Base-by-base conservation (phyloP, 2,329 filamentous ascomycete species). In the Alternaria hordeiaustralica region DNA sequence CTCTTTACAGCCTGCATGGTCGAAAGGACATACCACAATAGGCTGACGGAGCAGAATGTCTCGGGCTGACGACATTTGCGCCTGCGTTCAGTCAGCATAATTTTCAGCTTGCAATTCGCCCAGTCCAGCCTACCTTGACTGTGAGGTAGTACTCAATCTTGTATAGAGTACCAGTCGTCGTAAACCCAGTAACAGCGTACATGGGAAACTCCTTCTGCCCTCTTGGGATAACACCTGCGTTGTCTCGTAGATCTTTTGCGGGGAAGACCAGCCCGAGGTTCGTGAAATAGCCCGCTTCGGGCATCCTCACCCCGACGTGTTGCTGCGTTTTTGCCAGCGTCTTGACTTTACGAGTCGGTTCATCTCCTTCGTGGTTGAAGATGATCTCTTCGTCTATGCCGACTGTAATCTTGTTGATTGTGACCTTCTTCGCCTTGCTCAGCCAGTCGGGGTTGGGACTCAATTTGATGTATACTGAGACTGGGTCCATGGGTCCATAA, bases 111-210 rank as follows among this genome's bases (percentile, higher is more conserved):
- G 3, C 36, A 18, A 33, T 15, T 36, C 21, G 18, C 13, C 45
- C 36, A 41, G 4, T 18, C n/a, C 55, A 51, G 25, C 63, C 55
- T 85, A 97, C 95, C 89, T 97, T 97, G 67, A 98, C 93, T 56
- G 89, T 94, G 58, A 98, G 83, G 79, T 95, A 99, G 78, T 97
- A 99, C 81, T 99, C 95, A 78, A 99, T 97, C 81, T 97, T 98
- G 84, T 99, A 99, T 13, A 99, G 87, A 36, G 91, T 95, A 33
- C 93, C 96, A 8, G 92, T 92, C 0, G 96, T 98, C 2, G 96
- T 97, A 75, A 99, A 99, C 1, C 94, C 95, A 33, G 88, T 90
- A 49, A 97, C 91, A 60, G 92, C 89, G 78, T 97, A 97, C 78
- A 92, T 89, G 7, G 96, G 96, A 80, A 97, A 98, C 25, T 90